Conservation (phyloP, 352 stramenopile species). For the Globisporangium parvum region DNA sequence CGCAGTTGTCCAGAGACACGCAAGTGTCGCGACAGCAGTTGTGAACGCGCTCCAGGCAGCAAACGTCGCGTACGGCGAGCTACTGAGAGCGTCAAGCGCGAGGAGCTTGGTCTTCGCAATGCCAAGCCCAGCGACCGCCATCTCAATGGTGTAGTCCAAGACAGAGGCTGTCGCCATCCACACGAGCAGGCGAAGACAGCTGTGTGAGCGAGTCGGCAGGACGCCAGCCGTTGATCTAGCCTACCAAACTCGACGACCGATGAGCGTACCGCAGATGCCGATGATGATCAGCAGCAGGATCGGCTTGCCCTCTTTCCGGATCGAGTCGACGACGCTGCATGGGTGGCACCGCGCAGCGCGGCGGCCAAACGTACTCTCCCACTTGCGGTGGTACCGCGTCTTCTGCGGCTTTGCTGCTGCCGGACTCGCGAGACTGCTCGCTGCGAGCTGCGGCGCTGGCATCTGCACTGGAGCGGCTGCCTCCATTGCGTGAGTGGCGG, state of each 20-base stretch:
- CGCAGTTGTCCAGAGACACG: conserved; percentile 35
- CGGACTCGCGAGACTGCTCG: neutral
- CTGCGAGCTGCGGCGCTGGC: neutral
- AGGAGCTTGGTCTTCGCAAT: conserved; percentile 16
- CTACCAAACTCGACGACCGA: too few species aligned
- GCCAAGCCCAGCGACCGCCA: conserved; percentile 15
- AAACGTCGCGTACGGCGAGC: conserved; percentile 19
- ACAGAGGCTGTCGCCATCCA: conserved; percentile 30
- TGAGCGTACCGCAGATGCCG: conserved; percentile 35
- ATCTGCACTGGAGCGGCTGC: neutral
- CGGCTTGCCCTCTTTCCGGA: conserved; percentile 48
- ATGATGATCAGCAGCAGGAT: conserved; percentile 46
- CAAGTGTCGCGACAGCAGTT: conserved; percentile 21
- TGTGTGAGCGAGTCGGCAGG: neutral
- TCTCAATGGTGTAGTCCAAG: conserved; percentile 44
- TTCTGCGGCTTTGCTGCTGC: conserved; percentile 18
- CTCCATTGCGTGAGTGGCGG: neutral
- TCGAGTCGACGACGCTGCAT: conserved; percentile 27
- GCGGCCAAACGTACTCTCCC: conserved; percentile 33
- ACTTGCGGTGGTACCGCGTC: conserved; percentile 37
- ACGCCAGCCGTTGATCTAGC: neutral
- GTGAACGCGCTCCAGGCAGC: conserved; percentile 32
- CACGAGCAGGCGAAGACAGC: neutral
- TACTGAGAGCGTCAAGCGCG: conserved; percentile 6
- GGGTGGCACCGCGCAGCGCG: conserved; percentile 25